Conservation (phyloP, 805 yeast species). For the Komagataella pastoris region DNA sequence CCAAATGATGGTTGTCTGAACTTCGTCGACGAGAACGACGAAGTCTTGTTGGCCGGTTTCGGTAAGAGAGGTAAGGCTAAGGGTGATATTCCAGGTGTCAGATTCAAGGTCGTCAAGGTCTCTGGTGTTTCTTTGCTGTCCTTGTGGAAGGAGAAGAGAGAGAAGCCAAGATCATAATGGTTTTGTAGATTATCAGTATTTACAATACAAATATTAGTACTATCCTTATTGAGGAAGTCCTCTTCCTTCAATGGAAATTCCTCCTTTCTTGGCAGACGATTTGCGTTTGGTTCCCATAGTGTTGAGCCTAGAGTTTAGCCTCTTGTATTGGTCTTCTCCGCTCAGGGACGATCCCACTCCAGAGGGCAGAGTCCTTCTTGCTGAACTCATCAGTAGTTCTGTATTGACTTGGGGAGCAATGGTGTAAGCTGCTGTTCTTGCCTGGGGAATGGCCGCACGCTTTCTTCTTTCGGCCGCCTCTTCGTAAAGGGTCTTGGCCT, state of each 20-base stretch:
- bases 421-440: slow-evolving; percentile 76
- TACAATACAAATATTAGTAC: not conserved
- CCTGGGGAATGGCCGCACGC: slow-evolving; percentile 93
- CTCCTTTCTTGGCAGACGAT: slow-evolving; percentile 44
- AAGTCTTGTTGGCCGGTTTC: slow-evolving; percentile 99
- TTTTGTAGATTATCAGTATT: not conserved
- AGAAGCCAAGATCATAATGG: slow-evolving; percentile 97
- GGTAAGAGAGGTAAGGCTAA: slow-evolving; percentile 99
- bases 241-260: slow-evolving; percentile 73
- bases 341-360: slow-evolving; percentile 39
- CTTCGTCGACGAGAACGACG: slow-evolving; percentile 99
- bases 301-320: slow-evolving; percentile 49
- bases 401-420: slow-evolving; percentile 76
- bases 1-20: slow-evolving; percentile 99
- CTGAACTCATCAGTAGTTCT: slow-evolving; percentile 26
- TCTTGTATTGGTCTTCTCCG: slow-evolving; percentile 71
- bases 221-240: slow-evolving; percentile 16
- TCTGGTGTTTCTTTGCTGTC: slow-evolving; percentile 99
- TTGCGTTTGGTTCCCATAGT: slow-evolving; percentile 29
- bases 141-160: slow-evolving; percentile 99
- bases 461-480: slow-evolving; percentile 84
- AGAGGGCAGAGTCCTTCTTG: slow-evolving; percentile 14
- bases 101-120: slow-evolving; percentile 99
- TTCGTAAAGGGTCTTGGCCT: slow-evolving; percentile 57
- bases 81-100: slow-evolving; percentile 99